These are phyloP conservation scores for Bothriochloa decipiens DNA, from an alignment of 176 grass and related monocot species.

Conservation along the genomic window DNA sequence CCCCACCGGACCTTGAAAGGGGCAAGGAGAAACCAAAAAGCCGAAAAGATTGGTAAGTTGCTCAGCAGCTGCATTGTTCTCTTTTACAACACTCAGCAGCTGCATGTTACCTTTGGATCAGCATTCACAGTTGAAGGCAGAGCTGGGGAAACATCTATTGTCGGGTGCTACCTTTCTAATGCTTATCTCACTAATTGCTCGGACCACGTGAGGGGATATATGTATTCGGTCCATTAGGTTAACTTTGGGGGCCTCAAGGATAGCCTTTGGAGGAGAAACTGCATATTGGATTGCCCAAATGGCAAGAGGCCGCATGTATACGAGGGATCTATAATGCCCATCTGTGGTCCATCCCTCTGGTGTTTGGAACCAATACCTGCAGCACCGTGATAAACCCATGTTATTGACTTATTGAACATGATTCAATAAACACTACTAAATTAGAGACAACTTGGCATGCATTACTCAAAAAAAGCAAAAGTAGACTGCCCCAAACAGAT, in stretches of 20 bases:
- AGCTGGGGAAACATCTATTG: conserved; percentile 63
- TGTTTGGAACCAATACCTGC: conserved; percentile 97
- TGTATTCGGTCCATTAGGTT: conserved; percentile 83
- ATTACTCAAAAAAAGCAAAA: neutral
- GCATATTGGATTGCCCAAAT: conserved; percentile 99
- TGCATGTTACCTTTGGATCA: conserved; percentile 41
- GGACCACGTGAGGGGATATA: conserved; percentile 46
- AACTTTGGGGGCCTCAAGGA: conserved; percentile 72
- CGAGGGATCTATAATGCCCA: conserved; percentile 78
- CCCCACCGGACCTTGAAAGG: conserved; percentile 25
- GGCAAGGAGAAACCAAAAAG: conserved; percentile 37
- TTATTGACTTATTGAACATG: neutral
- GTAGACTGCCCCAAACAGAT: neutral
- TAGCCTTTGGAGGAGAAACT: conserved; percentile 68
- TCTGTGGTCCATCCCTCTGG: conserved; percentile 92
- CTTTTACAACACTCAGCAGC: conserved; percentile 2
- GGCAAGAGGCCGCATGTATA: conserved; percentile 90
- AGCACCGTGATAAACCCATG: neutral
- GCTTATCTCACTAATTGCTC: conserved; percentile 44
- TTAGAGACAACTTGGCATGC: neutral
- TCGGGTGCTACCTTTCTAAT: conserved; percentile 57
- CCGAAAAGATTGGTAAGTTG: conserved; percentile 8
- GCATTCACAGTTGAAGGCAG: conserved; percentile 67
- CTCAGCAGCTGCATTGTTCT: conserved; percentile 20
- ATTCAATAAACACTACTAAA: neutral